Conservation (phyloP, 805 yeast genomes). For the Zygotorulaspora florentina region DNA sequence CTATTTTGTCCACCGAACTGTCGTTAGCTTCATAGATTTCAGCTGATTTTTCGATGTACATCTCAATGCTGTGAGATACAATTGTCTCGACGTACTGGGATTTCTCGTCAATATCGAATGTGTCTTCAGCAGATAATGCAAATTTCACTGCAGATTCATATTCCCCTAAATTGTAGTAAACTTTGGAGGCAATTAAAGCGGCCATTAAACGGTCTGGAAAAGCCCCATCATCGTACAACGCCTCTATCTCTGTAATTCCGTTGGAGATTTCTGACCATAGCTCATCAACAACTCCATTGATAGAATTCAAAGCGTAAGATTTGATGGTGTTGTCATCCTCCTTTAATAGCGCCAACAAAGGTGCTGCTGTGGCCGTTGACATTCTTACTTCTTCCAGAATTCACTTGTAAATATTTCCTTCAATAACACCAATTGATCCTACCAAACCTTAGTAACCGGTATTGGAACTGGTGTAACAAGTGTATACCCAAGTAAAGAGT, state of each 20-base stretch:
- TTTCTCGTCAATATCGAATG: constrained; percentile 64
- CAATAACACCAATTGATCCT: not conserved
- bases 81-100: constrained; percentile 92
- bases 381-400: constrained; percentile 9
- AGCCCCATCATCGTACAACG: constrained; percentile 75
- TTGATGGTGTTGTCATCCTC: constrained; percentile 78
- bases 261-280: constrained; percentile 98
- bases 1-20: constrained; percentile 39
- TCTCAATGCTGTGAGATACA: constrained; percentile 86
- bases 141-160: constrained; percentile 85
- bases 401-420: not conserved
- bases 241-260: constrained; percentile 81
- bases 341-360: constrained; percentile 80
- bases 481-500: not conserved
- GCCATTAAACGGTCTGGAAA: constrained; percentile 80
- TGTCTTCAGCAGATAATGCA: constrained; percentile 78
- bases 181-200: constrained; percentile 89
- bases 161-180: constrained; percentile 87
- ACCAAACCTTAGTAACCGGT: not conserved
- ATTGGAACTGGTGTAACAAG: not conserved
- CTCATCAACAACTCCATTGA: constrained; percentile 80
- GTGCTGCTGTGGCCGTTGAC: constrained; percentile 79
- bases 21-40: constrained; percentile 39
- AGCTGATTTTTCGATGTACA: constrained; percentile 66
- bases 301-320: constrained; percentile 76